Evolutionary conservation across 2,329 filamentous ascomycete species (phyloP).

Genomic region (Plenodomus lindquistii): DNA sequence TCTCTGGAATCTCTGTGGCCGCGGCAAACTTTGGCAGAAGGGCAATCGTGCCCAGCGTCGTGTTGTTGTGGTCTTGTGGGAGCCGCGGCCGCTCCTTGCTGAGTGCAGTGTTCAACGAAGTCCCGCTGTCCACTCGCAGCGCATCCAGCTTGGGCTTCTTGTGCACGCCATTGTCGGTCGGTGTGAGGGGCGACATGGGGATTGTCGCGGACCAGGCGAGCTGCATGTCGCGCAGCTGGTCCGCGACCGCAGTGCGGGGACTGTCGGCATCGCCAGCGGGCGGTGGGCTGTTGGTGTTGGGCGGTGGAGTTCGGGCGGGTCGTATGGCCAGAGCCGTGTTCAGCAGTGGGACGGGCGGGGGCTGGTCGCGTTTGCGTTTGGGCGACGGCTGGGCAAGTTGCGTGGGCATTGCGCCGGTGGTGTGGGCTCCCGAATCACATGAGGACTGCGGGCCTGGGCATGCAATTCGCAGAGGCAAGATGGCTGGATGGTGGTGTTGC

Average conservation of each 20-base stretch:
- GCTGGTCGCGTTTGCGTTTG: constrained; percentile 45
- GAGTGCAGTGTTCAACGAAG: constrained; percentile 12
- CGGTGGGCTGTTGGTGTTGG: constrained; percentile 20
- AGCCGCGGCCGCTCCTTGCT: background rate
- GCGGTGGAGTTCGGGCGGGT: constrained; percentile 29
- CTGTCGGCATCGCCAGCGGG: constrained; percentile 33
- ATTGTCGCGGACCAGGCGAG: constrained; percentile 31
- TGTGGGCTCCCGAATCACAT: constrained; percentile 29
- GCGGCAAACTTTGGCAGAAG: constrained; percentile 2
- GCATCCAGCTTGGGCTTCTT: constrained; percentile 44
- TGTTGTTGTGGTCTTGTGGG: constrained; percentile 3
- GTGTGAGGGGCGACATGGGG: constrained; percentile 40
- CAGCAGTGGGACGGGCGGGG: constrained; percentile 32
- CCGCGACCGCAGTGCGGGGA: constrained; percentile 42
- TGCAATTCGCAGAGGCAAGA: constrained; percentile 1
- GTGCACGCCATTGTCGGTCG: constrained; percentile 37
- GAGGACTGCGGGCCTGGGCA: constrained; percentile 19
- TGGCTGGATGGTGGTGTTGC: constrained; percentile 7
- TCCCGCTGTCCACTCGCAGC: constrained; percentile 22
- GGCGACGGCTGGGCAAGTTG: constrained; percentile 41
- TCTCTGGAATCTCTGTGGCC: constrained; percentile 33
- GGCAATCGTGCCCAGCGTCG: constrained; percentile 9
- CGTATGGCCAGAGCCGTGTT: constrained; percentile 40
- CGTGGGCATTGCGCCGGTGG: constrained; percentile 37
- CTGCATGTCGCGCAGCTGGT: constrained; percentile 41